Evolutionary conservation across 306 rosid genomes (phyloP), one percentile per base, ranked within the genome.

Genomic region (Lablab purpureus): DNA sequence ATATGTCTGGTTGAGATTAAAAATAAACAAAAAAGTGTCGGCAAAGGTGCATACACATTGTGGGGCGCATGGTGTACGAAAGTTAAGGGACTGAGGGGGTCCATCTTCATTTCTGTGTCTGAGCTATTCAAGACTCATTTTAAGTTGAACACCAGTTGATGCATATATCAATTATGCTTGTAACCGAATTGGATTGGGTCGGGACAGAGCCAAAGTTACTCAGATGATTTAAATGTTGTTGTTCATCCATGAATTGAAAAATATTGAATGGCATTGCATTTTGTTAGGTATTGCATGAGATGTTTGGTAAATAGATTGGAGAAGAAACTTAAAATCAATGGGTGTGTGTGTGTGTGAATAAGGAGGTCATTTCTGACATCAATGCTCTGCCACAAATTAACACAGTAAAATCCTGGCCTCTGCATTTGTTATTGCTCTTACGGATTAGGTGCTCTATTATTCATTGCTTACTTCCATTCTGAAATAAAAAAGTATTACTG

Each of bases 251-350:
- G 3, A 50, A 34, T 45, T 76, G 75, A 65, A 22, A 62, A 46
- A 36, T 81, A 82, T 75, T 76, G 60, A 84, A 71, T 77, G 72
- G 60, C 67, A 65, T 22, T 75, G 70, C 22, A 50, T 85, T 54
- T 72, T 71, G 83, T 80, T 84, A 84, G 85, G 87, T 80, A 4
- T 64, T 80, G 76, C 27, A 71, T 68, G 76, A 75, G 81, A 69
- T 21, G 78, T 17, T 54, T 71, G 71, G 49, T 41, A 27, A 34
- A 51, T 25, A 11, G 73, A 63, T 37, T 82, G 64, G 49, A 69
- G 64, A 73, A 83, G 71, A n/a, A 78, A 73, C 13, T 83, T 83
- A 45, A 83, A 78, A 77, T 73, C 54, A 78, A 77, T 64, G 60
- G 63, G 75, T n/a, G 47, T 7, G 47, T n/a, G n/a, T n/a, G n/a